Conservation (phyloP, 2,329 filamentous ascomycete species). For the Neurospora sp. region DNA sequence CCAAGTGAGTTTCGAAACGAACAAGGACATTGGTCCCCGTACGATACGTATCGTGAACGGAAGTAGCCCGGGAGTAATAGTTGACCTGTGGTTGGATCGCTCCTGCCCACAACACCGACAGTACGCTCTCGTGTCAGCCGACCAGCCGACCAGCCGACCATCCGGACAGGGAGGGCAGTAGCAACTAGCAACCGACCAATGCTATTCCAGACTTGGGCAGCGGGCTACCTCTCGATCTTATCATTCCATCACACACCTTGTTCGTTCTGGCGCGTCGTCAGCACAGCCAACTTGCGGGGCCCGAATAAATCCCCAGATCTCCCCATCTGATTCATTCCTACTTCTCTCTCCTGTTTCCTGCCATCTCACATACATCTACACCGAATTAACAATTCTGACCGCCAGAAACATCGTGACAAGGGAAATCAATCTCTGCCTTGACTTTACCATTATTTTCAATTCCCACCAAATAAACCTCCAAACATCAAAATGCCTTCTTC, state of each 20-base stretch:
- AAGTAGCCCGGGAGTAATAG: neutral
- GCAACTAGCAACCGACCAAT: neutral
- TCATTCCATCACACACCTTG: neutral
- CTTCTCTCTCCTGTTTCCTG: neutral
- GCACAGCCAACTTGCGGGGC: neutral
- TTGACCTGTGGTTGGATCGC: neutral
- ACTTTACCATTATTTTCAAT: neutral
- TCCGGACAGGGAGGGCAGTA: neutral
- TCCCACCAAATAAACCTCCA: neutral
- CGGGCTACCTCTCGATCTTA: no score
- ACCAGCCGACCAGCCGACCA: neutral
- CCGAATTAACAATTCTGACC: neutral
- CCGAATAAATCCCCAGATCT: neutral
- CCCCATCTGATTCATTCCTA: neutral
- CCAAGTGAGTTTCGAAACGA: no score
- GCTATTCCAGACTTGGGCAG: neutral
- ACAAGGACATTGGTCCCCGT: no score
- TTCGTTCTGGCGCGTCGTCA: neutral
- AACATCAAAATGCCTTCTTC: constrained; percentile 19
- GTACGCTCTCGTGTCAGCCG: neutral
- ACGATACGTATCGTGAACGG: neutral
- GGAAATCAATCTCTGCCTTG: neutral
- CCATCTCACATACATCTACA: neutral
- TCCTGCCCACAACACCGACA: neutral
- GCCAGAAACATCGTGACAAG: neutral